Evolutionary conservation across 768 basidiomycete species (phyloP), one percentile per base, ranked within the genome.

Genomic region (Mrakia gelida): DNA sequence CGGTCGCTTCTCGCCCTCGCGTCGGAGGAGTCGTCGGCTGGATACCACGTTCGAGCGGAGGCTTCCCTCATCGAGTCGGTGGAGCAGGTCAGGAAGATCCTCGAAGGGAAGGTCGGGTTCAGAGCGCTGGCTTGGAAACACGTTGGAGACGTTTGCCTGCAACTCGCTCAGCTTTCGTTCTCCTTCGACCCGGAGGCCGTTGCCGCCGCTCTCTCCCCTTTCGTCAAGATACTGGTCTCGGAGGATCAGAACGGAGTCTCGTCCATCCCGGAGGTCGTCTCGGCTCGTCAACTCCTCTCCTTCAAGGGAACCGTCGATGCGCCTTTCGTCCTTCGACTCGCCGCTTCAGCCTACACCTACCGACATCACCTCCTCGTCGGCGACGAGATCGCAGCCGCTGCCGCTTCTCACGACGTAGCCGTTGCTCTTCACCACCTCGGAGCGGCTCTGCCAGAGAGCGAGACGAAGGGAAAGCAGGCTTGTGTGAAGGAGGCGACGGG

Each of bases 71-170:
- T 90, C 49, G 84, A 85, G n/a, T 86, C 89, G n/a, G 86, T 93
- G 63, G 81, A 82, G 8, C 86, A 88, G 21, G 87, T 89, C 26
- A 81, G 91, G 72, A 82, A 83, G 59, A 83, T 86, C n/a, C 84
- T 92, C 73, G 85, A 87, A 62, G 85, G 86, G 26, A 87, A 87
- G 62, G 83, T 89, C 13, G 91, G 91, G 1, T 91, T 92, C 83
- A 88, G 92, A 26, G 86, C 88, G 7, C 86, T 92, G 3, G 88
- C 88, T 6, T 98, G 95, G 96, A 98, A 98, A 80, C 65, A 85
- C 23, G 86, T 90, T 16, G 92, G 89, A 0, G 95, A 99, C 83
- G 89, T 91, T 4, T 83, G 92, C 6, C 89, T 90, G 81, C 87
- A 88, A 71, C 85, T 98, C 18, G 91, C 91, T 5, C 84, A 83